phyloP scores from a whole-genome alignment of 2,329 filamentous ascomycete species.

The Parafenestella ontariensis region DNA sequence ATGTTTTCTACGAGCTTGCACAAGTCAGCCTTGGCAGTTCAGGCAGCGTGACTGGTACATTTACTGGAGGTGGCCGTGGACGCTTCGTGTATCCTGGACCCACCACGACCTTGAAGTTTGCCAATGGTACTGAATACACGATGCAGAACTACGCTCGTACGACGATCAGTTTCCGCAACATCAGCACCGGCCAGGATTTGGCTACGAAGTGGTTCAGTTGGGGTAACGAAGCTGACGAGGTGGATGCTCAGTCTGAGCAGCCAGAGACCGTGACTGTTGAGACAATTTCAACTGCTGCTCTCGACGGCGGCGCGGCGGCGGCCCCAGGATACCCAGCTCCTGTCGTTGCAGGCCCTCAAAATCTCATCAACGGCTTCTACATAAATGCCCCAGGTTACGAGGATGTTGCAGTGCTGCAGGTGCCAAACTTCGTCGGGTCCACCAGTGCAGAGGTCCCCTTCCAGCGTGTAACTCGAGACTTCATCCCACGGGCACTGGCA shows the following conservation, averaged over 20 bases:
- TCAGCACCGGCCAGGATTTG: conserved; percentile 51
- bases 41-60: conserved; percentile 53
- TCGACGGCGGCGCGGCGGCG: conserved; percentile 12
- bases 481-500: conserved; percentile 52
- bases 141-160: conserved; percentile 55
- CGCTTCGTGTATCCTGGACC: conserved; percentile 53
- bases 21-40: conserved; percentile 50
- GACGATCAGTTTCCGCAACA: conserved; percentile 46
- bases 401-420: conserved; percentile 54
- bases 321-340: conserved; percentile 54
- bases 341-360: conserved; percentile 47
- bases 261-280: neutral
- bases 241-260: neutral
- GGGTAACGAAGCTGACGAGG: conserved; percentile 15
- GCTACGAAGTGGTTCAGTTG: conserved; percentile 49
- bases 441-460: conserved; percentile 36
- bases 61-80: conserved; percentile 54
- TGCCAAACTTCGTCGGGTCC: conserved; percentile 51
- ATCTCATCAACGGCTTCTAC: conserved; percentile 56
- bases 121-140: conserved; percentile 51
- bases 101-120: conserved; percentile 54
- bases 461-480: conserved; percentile 50
- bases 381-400: conserved; percentile 52
- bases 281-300: conserved; percentile 11
- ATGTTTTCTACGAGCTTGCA: conserved; percentile 56